Conservation (phyloP, 2,329 filamentous ascomycete genomes). For the Lasiodiplodia theobromae region DNA sequence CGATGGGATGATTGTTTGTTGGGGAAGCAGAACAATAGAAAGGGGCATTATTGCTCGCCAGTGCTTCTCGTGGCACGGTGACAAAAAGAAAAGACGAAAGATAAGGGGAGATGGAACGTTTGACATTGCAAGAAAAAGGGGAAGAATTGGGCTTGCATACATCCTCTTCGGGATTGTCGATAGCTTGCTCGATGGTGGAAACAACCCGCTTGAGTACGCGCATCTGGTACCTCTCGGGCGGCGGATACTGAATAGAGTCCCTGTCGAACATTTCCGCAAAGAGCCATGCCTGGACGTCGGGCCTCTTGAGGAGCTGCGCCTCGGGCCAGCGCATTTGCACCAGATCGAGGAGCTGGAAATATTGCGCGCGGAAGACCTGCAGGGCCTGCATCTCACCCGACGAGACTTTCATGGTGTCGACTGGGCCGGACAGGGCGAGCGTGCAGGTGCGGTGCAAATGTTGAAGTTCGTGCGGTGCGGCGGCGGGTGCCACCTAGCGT, state of each 20-base stretch:
- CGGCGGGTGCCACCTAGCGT: constrained; percentile 19
- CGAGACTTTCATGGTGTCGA: constrained; percentile 6
- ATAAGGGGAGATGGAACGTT: not conserved
- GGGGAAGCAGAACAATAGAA: not conserved
- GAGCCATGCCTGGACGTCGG: constrained; percentile 70
- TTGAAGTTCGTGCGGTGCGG: constrained; percentile 13
- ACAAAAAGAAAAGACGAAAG: not conserved
- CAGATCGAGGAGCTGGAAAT: constrained; percentile 75
- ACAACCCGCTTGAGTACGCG: constrained; percentile 77
- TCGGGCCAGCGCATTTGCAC: constrained; percentile 69
- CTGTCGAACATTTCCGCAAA: constrained; percentile 72
- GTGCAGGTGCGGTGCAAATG: not conserved
- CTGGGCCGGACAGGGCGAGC: not conserved
- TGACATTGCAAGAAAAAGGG: constrained; percentile 4
- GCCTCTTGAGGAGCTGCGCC: constrained; percentile 62
- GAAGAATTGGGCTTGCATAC: constrained; percentile 63
- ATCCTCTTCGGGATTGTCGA: constrained; percentile 84
- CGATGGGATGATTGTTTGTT: constrained; percentile 8
- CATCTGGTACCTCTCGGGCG: constrained; percentile 73
- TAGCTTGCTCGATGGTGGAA: constrained; percentile 72
- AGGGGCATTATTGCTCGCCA: constrained; percentile 5
- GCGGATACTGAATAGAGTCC: constrained; percentile 61
- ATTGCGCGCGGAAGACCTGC: constrained; percentile 71
- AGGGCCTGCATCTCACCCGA: constrained; percentile 36
- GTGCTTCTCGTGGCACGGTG: constrained; percentile 8